These are phyloP conservation scores for Hypoxylon rubiginosum DNA, from an alignment of 2,329 filamentous ascomycete genomes.

Conservation along the genomic window DNA sequence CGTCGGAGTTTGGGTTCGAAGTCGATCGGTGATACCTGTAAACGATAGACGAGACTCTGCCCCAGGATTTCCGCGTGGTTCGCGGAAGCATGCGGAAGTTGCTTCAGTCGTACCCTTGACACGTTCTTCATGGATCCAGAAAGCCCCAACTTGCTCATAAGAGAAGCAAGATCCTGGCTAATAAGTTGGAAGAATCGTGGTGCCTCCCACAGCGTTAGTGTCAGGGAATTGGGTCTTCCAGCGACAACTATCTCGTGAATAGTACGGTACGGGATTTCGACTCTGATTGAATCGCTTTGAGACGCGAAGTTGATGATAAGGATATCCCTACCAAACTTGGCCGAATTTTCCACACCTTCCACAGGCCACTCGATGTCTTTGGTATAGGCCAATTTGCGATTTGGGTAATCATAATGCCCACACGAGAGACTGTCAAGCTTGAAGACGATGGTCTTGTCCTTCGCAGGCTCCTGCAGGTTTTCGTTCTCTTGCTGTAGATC, in stretches of 20 bases:
- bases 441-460: conserved; percentile 42
- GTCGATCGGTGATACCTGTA: conserved; percentile 48
- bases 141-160: conserved; percentile 40
- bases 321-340: conserved; percentile 59
- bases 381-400: conserved; percentile 57
- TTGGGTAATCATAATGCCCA: conserved; percentile 62
- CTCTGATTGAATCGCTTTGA: conserved; percentile 43
- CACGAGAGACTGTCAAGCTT: conserved; percentile 54
- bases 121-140: conserved; percentile 15
- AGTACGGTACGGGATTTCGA: conserved; percentile 65
- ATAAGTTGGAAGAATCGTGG: conserved; percentile 61
- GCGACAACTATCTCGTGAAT: conserved; percentile 62
- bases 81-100: conserved; percentile 45
- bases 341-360: conserved; percentile 47
- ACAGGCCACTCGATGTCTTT: conserved; percentile 59
- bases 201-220: conserved; percentile 65
- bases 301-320: conserved; percentile 57
- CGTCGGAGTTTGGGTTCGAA: conserved; percentile 50
- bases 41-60: conserved; percentile 62
- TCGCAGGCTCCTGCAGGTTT: conserved; percentile 40
- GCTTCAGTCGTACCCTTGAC: conserved; percentile 50
- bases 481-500: conserved; percentile 46
- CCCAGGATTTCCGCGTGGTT: conserved; percentile 54
- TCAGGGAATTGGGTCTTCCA: conserved; percentile 55
- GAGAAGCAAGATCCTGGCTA: conserved; percentile 45